Conservation (phyloP, 2,329 filamentous ascomycete genomes). For the Botrytis medusae region DNA sequence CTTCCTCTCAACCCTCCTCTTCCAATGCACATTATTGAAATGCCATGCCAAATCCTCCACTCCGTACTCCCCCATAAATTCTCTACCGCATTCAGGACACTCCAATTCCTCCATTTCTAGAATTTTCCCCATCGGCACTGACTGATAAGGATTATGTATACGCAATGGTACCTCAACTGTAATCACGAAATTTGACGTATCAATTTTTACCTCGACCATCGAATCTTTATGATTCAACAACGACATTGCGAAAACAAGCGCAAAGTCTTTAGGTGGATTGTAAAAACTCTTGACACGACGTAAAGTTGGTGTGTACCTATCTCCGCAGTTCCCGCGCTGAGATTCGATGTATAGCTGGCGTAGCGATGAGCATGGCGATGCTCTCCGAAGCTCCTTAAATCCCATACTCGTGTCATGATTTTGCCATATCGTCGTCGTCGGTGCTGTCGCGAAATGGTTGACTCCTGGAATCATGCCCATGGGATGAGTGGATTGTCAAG, state of each 20-base stretch:
- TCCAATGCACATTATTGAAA: slow-evolving; percentile 22
- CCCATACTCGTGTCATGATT: slow-evolving; percentile 10
- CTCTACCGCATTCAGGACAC: slow-evolving; percentile 20
- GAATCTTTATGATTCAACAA: not conserved
- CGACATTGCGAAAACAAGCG: not conserved
- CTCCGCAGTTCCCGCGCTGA: slow-evolving; percentile 4
- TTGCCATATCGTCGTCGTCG: not conserved
- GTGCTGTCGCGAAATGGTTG: not conserved
- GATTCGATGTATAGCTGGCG: slow-evolving; percentile 16
- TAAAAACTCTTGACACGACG: slow-evolving; percentile 21
- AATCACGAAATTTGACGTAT: slow-evolving; percentile 11
- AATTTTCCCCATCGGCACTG: not conserved
- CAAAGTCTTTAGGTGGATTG: not conserved
- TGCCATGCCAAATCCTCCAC: slow-evolving; percentile 10
- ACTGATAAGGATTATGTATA: not conserved
- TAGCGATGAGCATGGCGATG: slow-evolving; percentile 20
- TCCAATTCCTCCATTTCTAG: slow-evolving; percentile 14
- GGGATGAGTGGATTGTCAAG: slow-evolving; percentile 3
- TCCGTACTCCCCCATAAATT: slow-evolving; percentile 7
- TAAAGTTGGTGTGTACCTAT: slow-evolving; percentile 11
- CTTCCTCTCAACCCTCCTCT: slow-evolving; percentile 11
- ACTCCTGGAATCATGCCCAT: slow-evolving; percentile 14
- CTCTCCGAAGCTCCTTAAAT: slow-evolving; percentile 5
- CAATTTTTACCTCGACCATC: slow-evolving; percentile 12
- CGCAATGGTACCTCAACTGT: slow-evolving; percentile 16